phyloP scores from a whole-genome alignment of 257 asterid genomes.

The Plantago major region DNA sequence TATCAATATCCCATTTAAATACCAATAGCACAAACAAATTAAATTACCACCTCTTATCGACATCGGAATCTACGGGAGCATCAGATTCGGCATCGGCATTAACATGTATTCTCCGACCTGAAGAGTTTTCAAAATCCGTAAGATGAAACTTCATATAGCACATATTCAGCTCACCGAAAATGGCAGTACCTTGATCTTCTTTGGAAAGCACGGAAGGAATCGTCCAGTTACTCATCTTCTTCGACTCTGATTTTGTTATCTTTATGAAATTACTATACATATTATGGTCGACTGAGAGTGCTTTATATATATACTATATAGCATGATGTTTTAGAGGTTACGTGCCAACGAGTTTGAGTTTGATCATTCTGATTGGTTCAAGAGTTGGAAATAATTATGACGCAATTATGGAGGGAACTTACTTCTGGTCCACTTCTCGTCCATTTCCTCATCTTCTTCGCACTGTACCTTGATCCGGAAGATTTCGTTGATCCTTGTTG shows the following conservation, averaged over 20 bases:
- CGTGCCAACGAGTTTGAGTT: conserved; percentile 32
- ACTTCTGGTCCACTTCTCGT: no score
- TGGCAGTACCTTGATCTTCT: no score
- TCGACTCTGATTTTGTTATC: conserved; percentile 2
- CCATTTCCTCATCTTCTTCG: no score
- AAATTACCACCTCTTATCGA: conserved; percentile 72
- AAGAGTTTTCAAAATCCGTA: conserved; percentile 2
- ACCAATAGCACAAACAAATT: no score
- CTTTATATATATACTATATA: no score
- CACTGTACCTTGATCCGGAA: not conserved
- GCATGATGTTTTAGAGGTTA: conserved; percentile 10
- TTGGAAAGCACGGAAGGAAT: conserved; percentile 50
- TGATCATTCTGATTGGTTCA: conserved; percentile 45
- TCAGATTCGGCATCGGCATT: conserved; percentile 72
- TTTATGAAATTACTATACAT: not conserved
- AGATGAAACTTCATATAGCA: not conserved
- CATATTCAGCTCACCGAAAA: not conserved
- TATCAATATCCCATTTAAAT: no score
- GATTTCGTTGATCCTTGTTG: not conserved
- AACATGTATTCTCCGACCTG: conserved; percentile 67
- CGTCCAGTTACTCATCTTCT: conserved; percentile 83
- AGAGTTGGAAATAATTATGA: no score
- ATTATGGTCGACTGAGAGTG: not conserved
- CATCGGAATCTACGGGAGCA: conserved; percentile 76
- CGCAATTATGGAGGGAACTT: no score